Evolutionary conservation across 1,139 yeast species (phyloP), one percentile per base, ranked within the genome.

Genomic region (Yamadazyma atmosphaerica): DNA sequence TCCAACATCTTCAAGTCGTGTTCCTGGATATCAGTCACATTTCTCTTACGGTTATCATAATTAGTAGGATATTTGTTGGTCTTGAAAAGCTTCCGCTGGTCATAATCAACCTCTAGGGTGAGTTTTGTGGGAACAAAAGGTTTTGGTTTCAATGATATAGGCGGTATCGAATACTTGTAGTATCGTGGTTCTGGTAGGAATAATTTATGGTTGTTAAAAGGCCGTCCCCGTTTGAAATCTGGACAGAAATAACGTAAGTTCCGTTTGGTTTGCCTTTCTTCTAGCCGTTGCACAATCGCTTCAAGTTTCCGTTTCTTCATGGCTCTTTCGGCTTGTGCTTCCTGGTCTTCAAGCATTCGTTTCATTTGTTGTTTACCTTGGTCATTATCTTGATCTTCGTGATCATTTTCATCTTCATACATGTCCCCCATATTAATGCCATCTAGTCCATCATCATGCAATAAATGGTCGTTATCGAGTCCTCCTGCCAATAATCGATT

Each of bases 201-300:
- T 35, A 86, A 65, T 5, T 77, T 60, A 55, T 84, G 87, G 74
- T 84, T 80, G 50, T 81, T 78, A 52, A 84, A 68, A 1, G 83
- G 75, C 34, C 74, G 69, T 28, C 77, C 72, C 12, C 66, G 67
- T 35, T 72, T 67, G 56, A 83, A 87, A 2, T 77, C 70, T 0
- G 96, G 95, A 52, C 74, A 86, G 52, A 78, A 79, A 32, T 67
- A 62, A 34, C 65, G 60, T 27, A 81, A 57, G 46, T 65, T 68
- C 17, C 69, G 57, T 31, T 54, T 59, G 33, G 50, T 58, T 41
- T 62, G 56, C 46, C 60, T 54, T 27, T 58, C 58, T 40, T 74
- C 72, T 41, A 62, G 58, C 45, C 52, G 61, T 53, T 43, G 54
- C 42, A 66, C 72, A 40, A 50, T 55, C 30, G 49, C 47, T 39